These are phyloP conservation scores for Trichoderma atroviride DNA, from an alignment of 2,329 filamentous ascomycete species.

Conservation along the genomic window DNA sequence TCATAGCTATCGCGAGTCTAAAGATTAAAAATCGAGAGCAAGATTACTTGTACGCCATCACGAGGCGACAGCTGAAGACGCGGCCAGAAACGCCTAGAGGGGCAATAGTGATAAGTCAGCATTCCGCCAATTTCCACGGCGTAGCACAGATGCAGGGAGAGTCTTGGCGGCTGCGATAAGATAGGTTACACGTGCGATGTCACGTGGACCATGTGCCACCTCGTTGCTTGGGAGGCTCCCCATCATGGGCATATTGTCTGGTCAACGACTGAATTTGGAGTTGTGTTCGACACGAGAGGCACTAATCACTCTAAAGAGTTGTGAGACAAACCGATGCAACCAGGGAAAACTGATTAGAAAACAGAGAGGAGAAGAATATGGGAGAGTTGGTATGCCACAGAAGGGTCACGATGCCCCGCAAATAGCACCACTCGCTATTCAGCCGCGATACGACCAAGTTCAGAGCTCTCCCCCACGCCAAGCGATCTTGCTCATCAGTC, in stretches of 20 bases:
- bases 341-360: background rate
- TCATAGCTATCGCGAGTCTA: background rate
- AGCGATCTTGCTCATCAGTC: constrained; percentile 20
- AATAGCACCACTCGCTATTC: background rate
- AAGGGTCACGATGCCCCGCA: constrained; percentile 3
- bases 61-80: constrained; percentile 21
- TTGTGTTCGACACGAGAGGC: background rate
- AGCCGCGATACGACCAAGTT: constrained; percentile 7
- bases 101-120: constrained; percentile 29
- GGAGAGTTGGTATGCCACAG: background rate
- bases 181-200: background rate
- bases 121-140: constrained; percentile 22
- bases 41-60: background rate
- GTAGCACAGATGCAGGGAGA: background rate
- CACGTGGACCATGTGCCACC: background rate
- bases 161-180: background rate
- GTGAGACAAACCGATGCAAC: too few species aligned
- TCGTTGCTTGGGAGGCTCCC: background rate
- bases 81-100: constrained; percentile 24
- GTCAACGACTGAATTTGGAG: too few species aligned
- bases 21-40: background rate
- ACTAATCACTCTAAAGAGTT: background rate
- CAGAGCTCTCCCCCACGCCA: constrained; percentile 12
- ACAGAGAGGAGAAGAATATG: background rate
- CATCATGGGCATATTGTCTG: background rate